Evolutionary conservation across 441 rosid species (phyloP).

Genomic region (Daphne laureola): DNA sequence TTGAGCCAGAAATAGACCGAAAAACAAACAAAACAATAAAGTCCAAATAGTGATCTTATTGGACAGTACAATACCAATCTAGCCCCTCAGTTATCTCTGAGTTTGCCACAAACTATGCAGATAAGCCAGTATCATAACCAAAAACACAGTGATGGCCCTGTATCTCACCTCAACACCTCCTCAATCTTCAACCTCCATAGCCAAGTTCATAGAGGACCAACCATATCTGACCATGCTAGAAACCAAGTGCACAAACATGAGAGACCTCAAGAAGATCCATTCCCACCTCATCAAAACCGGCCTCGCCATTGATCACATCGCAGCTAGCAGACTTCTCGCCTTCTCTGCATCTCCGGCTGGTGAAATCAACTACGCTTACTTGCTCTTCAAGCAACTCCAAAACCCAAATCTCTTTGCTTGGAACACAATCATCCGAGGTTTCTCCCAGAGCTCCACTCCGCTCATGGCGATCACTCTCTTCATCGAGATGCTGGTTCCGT

Average conservation of each 20-base stretch:
- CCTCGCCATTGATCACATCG: slow-evolving; percentile 30
- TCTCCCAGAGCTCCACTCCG: slow-evolving; percentile 58
- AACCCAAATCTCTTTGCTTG: slow-evolving; percentile 58
- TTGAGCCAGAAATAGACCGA: background rate
- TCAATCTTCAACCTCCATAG: slow-evolving; percentile 23
- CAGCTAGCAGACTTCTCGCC: slow-evolving; percentile 68
- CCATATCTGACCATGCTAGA: slow-evolving; percentile 41
- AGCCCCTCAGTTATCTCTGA: background rate
- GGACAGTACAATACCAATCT: background rate
- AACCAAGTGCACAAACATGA: slow-evolving; percentile 40
- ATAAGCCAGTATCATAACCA: background rate
- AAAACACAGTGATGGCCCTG: slow-evolving; percentile 19
- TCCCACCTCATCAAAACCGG: slow-evolving; percentile 73
- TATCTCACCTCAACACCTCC: slow-evolving; percentile 15
- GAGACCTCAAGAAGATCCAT: slow-evolving; percentile 61
- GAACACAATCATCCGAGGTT: slow-evolving; percentile 75
- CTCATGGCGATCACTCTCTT: slow-evolving; percentile 44
- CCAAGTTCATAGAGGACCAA: slow-evolving; percentile 29
- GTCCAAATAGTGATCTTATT: background rate
- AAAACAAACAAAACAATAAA: background rate
- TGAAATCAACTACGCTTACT: slow-evolving; percentile 64
- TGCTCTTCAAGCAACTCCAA: slow-evolving; percentile 36
- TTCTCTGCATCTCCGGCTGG: slow-evolving; percentile 54
- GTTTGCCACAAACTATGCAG: background rate
- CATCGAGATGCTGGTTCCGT: slow-evolving; percentile 41